Base-by-base conservation (phyloP, 805 yeast species). In the Komagataella pastoris region DNA sequence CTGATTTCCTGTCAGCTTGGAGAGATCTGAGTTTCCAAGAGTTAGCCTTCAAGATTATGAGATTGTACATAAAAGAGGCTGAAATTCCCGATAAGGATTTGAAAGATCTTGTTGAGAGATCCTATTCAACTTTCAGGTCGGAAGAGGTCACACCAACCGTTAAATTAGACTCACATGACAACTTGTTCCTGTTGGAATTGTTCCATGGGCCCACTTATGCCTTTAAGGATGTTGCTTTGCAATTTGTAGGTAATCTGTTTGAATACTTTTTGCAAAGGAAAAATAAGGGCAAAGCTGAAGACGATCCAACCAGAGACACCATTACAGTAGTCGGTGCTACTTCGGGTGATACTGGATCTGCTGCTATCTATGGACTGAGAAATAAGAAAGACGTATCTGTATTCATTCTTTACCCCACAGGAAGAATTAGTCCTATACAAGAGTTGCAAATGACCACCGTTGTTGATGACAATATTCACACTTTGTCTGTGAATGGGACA, bases 141-240 rank as follows among this genome's bases (percentile, higher is more conserved):
- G 63, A 72, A 6, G 85, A 86, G n/a, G 88, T 93, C 49, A 90
- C 99, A 17, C 99, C 99, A 23, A 67, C 89, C 49, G 78, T 73
- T 40, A 67, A 68, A 46, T 59, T 68, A 23, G 73, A 84, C 50
- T 77, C 85, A 54, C 81, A 82, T 57, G 72, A 78, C 49, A 76
- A 80, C 53, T 70, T 91, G 54, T 84, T 87, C 64, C 70, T 93
- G 52, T 75, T 93, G 61, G 99, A 93, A 70, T 75, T 93, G 54
- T 93, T 93, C 81, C 99, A 93, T 65, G 99, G 99, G 44, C 99
- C 99, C 57, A 93, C 99, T 3, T 93, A 91, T 64, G 99, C 99
- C 14, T 93, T 93, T 76, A 93, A 93, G 69, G 99, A 93, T 66
- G 99, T 93, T 57, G 99, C 99, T 3, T 77, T 93, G 64, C 99